These are phyloP conservation scores for Fistulinella cinereoalba DNA, from an alignment of 1,284 basidiomycete genomes.

Conservation along the genomic window DNA sequence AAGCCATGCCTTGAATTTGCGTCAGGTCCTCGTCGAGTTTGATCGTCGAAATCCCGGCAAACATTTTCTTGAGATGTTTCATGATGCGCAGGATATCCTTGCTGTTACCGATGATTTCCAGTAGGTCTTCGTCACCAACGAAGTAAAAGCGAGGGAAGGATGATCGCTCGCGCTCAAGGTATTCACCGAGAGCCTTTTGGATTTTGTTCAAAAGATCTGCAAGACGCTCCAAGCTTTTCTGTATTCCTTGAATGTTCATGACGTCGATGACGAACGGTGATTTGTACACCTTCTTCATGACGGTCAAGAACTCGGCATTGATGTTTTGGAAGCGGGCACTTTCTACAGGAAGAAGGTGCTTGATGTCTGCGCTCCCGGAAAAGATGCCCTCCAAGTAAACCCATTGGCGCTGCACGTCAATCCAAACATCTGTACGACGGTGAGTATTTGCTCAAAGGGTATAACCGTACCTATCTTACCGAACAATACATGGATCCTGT, in stretches of 20 bases:
- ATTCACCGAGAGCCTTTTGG: slow-evolving; percentile 98
- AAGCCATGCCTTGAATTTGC: slow-evolving; percentile 87
- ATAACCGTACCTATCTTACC: slow-evolving; percentile 46
- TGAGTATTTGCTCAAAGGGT: slow-evolving; percentile 6
- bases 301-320: slow-evolving; percentile 95
- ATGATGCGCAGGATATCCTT: slow-evolving; percentile 97
- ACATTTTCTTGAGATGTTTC: slow-evolving; percentile 99
- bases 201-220: slow-evolving; percentile 97
- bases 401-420: slow-evolving; percentile 99
- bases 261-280: slow-evolving; percentile 97
- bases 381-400: slow-evolving; percentile 99
- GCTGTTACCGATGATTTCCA: slow-evolving; percentile 99
- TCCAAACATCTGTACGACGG: slow-evolving; percentile 81
- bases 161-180: slow-evolving; percentile 94
- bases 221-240: slow-evolving; percentile 95
- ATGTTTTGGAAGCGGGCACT: slow-evolving; percentile 97
- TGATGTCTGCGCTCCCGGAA: slow-evolving; percentile 98
- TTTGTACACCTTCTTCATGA: slow-evolving; percentile 99
- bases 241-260: slow-evolving; percentile 93
- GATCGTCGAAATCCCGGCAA: slow-evolving; percentile 93
- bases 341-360: slow-evolving; percentile 96
- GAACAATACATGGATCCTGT: slow-evolving; percentile 93
- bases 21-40: slow-evolving; percentile 87
- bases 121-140: slow-evolving; percentile 97
- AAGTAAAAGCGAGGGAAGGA: slow-evolving; percentile 99